phyloP scores from a whole-genome alignment of 1,139 yeast species.

The Lodderomyces jiufengensis region DNA sequence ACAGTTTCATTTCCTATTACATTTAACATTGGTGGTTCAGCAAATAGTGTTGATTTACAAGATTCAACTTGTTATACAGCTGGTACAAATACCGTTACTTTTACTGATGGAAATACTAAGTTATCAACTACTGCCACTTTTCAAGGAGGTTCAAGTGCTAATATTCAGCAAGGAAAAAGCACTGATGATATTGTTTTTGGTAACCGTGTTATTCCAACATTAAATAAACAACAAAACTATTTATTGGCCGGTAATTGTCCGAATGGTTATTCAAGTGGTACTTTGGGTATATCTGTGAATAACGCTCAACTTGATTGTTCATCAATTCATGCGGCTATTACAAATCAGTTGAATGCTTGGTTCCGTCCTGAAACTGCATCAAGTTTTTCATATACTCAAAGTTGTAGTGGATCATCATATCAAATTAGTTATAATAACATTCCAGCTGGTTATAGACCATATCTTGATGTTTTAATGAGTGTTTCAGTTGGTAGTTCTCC shows the following conservation, averaged over 20 bases:
- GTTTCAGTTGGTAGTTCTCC: constrained; percentile 1
- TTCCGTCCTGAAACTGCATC: constrained; percentile 15
- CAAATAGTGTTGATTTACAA: constrained; percentile 17
- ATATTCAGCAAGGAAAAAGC: not conserved
- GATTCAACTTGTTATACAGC: constrained; percentile 19
- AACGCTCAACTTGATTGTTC: constrained; percentile 21
- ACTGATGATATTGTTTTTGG: constrained; percentile 7
- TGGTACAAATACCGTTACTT: constrained; percentile 26
- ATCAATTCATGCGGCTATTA: constrained; percentile 18
- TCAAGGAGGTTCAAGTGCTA: constrained; percentile 8
- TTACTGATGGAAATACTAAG: constrained; percentile 25
- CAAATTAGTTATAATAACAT: constrained; percentile 18
- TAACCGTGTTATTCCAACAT: constrained; percentile 16
- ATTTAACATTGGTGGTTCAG: constrained; percentile 26
- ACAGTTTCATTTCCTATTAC: constrained; percentile 23
- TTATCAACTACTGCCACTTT: constrained; percentile 18
- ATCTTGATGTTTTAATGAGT: constrained; percentile 15
- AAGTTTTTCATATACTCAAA: constrained; percentile 9
- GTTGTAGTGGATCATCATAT: constrained; percentile 16
- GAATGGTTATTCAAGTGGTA: constrained; percentile 23
- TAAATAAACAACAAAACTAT: constrained; percentile 16
- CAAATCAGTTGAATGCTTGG: constrained; percentile 24
- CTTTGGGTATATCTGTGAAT: constrained; percentile 18
- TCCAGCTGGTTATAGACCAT: constrained; percentile 31
- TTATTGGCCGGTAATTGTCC: constrained; percentile 22